Evolutionary conservation across 139 green algal genomes (phyloP).

Genomic region (Coccomyxa sp.): DNA sequence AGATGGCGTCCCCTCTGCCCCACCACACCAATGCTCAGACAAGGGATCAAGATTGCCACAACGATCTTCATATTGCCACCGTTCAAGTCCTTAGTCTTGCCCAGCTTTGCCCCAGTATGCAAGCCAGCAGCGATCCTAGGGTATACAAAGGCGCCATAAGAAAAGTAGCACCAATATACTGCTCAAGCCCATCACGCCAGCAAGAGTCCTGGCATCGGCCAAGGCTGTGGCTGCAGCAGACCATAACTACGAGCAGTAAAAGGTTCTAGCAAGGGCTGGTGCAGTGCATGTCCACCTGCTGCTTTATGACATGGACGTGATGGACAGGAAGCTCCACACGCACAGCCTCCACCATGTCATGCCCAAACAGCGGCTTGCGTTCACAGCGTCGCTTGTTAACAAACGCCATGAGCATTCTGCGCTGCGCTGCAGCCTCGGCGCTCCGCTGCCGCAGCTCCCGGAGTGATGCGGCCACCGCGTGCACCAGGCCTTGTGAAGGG

Average conservation of each 20-base stretch:
- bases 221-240: no score
- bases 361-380: constrained; percentile 3
- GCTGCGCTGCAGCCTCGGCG: constrained; percentile 19
- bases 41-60: no score
- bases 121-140: no score
- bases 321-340: constrained; percentile 5
- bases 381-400: neutral
- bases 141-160: no score
- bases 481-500: neutral
- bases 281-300: neutral
- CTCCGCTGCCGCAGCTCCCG: neutral
- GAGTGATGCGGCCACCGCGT: neutral
- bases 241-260: no score
- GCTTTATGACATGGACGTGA: constrained; percentile 10
- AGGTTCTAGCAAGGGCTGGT: no score
- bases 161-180: no score
- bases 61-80: no score
- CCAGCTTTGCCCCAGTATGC: no score
- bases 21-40: neutral
- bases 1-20: constrained; percentile 9
- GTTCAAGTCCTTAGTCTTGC: no score
- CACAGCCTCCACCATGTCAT: constrained; percentile 25
- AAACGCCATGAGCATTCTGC: neutral
- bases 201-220: no score
- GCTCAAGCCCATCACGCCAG: no score